Conservation (phyloP, 306 rosid genomes). For the Canavalia ensiformis region DNA sequence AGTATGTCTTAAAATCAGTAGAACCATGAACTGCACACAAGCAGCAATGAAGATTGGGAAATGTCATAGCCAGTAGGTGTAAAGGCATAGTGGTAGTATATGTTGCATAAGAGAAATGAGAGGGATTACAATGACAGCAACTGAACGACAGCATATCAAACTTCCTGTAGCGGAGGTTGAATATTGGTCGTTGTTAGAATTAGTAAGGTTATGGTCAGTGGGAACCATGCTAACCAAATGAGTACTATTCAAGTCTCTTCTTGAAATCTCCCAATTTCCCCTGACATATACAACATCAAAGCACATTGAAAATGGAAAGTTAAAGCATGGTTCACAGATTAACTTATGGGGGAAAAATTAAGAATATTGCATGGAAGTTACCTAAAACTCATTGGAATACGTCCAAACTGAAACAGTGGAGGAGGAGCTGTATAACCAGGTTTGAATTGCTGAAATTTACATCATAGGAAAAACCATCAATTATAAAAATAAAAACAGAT, state of each 20-base stretch:
- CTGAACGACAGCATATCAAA: constrained; percentile 65
- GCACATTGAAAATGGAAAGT: constrained; percentile 13
- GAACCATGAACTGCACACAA: constrained; percentile 81
- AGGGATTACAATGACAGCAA: constrained; percentile 69
- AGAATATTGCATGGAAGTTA: constrained; percentile 40
- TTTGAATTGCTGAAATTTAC: constrained; percentile 72
- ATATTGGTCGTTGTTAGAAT: constrained; percentile 67
- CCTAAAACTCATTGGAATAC: constrained; percentile 97
- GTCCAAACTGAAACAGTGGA: constrained; percentile 85
- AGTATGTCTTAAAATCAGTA: constrained; percentile 77
- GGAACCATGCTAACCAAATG: constrained; percentile 88
- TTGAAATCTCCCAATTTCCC: constrained; percentile 94
- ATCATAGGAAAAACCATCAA: constrained; percentile 12
- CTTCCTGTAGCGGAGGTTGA: constrained; percentile 68
- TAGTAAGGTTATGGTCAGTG: constrained; percentile 60
- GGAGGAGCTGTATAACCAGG: constrained; percentile 96
- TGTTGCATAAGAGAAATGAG: constrained; percentile 35
- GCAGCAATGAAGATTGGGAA: constrained; percentile 34
- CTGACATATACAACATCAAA: constrained; percentile 55
- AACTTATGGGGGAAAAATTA: background rate
- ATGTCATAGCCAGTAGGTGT: background rate
- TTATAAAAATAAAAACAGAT: background rate
- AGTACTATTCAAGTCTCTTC: constrained; percentile 78
- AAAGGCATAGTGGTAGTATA: background rate
- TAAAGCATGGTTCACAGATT: background rate